Base-by-base conservation (phyloP, 106 monocot species). In the Apostasia shenzhenica region DNA sequence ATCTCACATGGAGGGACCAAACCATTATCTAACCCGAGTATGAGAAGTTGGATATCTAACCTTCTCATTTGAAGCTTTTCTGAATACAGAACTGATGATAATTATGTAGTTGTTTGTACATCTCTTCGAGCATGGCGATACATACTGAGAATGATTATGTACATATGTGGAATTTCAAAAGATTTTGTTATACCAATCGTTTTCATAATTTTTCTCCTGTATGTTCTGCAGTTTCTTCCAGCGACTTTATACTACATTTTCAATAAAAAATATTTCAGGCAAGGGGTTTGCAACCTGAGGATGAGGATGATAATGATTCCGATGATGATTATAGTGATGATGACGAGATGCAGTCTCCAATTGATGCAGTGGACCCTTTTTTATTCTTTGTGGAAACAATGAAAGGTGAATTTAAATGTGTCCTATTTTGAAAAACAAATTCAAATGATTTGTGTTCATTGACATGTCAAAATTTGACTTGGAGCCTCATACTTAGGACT, bases 361-460 rank as follows among this genome's bases (percentile, higher is more conserved):
- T 92, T 66, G 95, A 89, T 77, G 84, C 84, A 9, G 86, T 97
- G 57, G 92, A 92, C 54, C 89, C 92, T 44, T 97, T 97, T 71
- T 78, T 97, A 53, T 87, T 97, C 74, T 92, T 97, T 72, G 76
- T 92, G 48, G 92, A 92, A 58, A 82, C 92, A 26, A 62, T 97
- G 55, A 81, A 92, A 82, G 92, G 95, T 97, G 76, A 50, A 63
- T 14, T 38, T 5, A 7, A 1, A 26, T 49, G 48, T 43, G 6
- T n/a, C 48, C 9, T 65, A 48, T 3, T 46, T 47, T 14, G 14
- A 65, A 4, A 47, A 48, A 48, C 46, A 14, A 49, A 48, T 4
- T 6, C 26, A 26, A 26, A 26, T 26, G 26, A 13, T 53, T 56
- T 53, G n/a, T 11, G 54, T 41, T 67, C 13, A 3, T 2, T 67